These are phyloP conservation scores for Blastobotrys chiropterorum DNA, from an alignment of 805 yeast genomes.

Conservation along the genomic window DNA sequence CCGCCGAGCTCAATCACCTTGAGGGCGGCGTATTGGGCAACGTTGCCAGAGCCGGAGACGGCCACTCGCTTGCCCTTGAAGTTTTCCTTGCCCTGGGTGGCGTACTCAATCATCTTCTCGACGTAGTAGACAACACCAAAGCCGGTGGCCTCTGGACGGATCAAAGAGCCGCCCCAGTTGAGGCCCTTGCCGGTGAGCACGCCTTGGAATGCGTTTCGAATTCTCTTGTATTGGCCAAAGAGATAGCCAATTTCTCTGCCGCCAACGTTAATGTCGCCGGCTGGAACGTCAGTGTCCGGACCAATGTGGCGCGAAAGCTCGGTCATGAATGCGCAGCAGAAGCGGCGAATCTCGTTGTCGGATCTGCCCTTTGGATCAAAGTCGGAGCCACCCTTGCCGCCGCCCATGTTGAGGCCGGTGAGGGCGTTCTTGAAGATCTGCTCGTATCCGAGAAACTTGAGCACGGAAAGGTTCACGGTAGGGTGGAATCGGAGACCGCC, in stretches of 20 bases:
- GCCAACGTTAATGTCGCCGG: constrained; percentile 99
- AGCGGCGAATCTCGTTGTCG: constrained; percentile 91
- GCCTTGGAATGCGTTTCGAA: constrained; percentile 92
- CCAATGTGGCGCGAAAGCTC: constrained; percentile 96
- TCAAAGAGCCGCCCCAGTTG: constrained; percentile 98
- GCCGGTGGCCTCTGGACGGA: constrained; percentile 99
- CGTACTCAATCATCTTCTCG: constrained; percentile 94
- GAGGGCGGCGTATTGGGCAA: constrained; percentile 97
- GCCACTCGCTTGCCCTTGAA: constrained; percentile 93
- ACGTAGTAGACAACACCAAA: constrained; percentile 96
- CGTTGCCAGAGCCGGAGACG: constrained; percentile 97
- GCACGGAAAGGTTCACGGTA: constrained; percentile 87
- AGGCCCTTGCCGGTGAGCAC: constrained; percentile 97
- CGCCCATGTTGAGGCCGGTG: constrained; percentile 97
- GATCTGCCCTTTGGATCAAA: constrained; percentile 95
- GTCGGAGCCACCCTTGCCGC: constrained; percentile 99
- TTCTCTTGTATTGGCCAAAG: constrained; percentile 93
- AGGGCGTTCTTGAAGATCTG: constrained; percentile 97
- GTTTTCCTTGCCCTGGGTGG: constrained; percentile 81
- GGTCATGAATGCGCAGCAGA: constrained; percentile 93
- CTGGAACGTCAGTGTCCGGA: constrained; percentile 96
- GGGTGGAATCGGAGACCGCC: constrained; percentile 99
- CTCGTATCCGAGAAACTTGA: constrained; percentile 95
- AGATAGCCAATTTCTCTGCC: constrained; percentile 93
- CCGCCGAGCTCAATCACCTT: constrained; percentile 97